Evolutionary conservation across 352 stramenopile species (phyloP).

Genomic region (Pythium vanterpoolii): DNA sequence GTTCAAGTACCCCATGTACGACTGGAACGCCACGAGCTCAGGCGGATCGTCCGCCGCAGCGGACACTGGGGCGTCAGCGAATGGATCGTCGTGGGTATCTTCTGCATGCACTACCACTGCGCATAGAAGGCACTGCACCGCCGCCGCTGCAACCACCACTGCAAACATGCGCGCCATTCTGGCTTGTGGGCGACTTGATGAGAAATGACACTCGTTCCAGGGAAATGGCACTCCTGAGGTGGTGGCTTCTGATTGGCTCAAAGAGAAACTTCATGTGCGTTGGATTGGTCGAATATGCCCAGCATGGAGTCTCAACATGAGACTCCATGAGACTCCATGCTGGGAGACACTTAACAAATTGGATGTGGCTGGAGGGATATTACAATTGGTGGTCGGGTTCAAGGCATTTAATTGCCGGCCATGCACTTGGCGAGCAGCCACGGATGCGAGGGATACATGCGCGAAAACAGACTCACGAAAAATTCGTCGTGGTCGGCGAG

Average conservation of each 20-base stretch:
- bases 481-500: conserved; percentile 85
- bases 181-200: not conserved
- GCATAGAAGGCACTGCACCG: not conserved
- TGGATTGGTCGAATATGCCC: conserved; percentile 7
- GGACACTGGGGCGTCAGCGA: not conserved
- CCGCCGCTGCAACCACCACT: not conserved
- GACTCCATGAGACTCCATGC: too few relatives aligned
- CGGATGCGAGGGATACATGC: conserved; percentile 74
- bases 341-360: too few relatives aligned
- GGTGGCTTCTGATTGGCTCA: conserved; percentile 7
- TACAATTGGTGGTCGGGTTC: too few relatives aligned
- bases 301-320: too few relatives aligned
- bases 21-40: conserved; percentile 9
- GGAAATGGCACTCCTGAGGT: too few relatives aligned
- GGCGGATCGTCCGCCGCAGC: not conserved
- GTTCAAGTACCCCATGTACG: conserved; percentile 27
- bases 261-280: conserved; percentile 11
- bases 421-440: conserved; percentile 80
- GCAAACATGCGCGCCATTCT: not conserved
- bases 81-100: not conserved
- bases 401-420: not conserved
- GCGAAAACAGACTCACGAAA: conserved; percentile 80
- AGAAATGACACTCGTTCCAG: too few relatives aligned
- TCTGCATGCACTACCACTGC: not conserved
- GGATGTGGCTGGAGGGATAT: too few relatives aligned